phyloP scores from a whole-genome alignment of 1,139 yeast genomes.

The Ogataea hybrid region DNA sequence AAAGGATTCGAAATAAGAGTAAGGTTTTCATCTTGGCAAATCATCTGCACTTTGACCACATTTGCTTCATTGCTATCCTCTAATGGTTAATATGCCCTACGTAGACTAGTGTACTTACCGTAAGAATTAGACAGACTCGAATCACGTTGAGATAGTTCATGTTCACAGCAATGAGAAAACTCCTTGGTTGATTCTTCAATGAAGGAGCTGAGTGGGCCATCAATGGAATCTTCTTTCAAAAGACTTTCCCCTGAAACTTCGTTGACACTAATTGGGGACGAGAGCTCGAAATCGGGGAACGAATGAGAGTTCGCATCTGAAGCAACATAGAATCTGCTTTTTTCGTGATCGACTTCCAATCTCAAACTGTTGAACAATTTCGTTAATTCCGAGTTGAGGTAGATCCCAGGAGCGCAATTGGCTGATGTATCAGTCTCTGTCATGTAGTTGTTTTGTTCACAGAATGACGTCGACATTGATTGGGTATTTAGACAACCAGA shows the following conservation, averaged over 20 bases:
- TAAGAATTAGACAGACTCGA: slow-evolving; percentile 1
- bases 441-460: too few species aligned
- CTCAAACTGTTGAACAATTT: slow-evolving; percentile 14
- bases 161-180: not conserved
- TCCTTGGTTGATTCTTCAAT: slow-evolving; percentile 13
- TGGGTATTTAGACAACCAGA: too few species aligned
- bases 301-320: slow-evolving; percentile 7
- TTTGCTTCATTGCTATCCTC: slow-evolving; percentile 8
- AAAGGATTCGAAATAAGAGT: not conserved
- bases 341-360: slow-evolving; percentile 10
- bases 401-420: slow-evolving; percentile 16
- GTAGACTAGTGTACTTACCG: too few species aligned
- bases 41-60: slow-evolving; percentile 6
- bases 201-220: slow-evolving; percentile 17
- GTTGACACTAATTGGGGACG: slow-evolving; percentile 9
- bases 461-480: too few species aligned
- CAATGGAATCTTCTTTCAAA: slow-evolving; percentile 4
- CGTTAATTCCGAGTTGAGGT: slow-evolving; percentile 18
- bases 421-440: not conserved
- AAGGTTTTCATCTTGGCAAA: slow-evolving; percentile 1
- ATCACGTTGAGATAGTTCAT: slow-evolving; percentile 1
- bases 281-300: slow-evolving; percentile 18
- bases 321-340: slow-evolving; percentile 13
- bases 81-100: not conserved
- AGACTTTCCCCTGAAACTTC: not conserved